Conservation (phyloP, 2,329 filamentous ascomycete species). For the Penicillium olsonii region DNA sequence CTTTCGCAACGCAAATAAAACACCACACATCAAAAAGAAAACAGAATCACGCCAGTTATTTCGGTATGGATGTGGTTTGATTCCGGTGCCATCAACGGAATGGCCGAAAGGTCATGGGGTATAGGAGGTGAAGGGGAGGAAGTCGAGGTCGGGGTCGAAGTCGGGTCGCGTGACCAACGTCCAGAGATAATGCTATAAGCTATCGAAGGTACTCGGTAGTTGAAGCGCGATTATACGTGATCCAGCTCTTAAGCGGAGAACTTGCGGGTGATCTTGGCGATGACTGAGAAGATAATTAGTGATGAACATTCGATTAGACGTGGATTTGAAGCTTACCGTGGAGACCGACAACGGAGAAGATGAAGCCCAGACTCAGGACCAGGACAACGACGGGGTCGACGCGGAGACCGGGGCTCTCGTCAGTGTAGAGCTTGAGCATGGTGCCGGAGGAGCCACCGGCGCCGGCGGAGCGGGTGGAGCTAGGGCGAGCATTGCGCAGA, state of each 20-base stretch:
- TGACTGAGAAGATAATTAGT: constrained; percentile 60
- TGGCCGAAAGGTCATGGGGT: constrained; percentile 26
- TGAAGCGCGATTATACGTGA: constrained; percentile 1
- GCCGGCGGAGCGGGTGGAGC: constrained; percentile 88
- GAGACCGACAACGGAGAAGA: constrained; percentile 96
- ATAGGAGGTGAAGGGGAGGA: constrained; percentile 20
- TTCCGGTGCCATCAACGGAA: constrained; percentile 17
- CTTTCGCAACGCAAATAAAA: constrained; percentile 25
- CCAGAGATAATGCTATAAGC: too few species aligned
- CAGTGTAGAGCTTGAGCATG: constrained; percentile 98
- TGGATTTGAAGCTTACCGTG: constrained; percentile 71
- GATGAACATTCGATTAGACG: background rate
- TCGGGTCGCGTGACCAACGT: constrained; percentile 1
- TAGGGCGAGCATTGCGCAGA: constrained; percentile 87
- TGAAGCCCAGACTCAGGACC: constrained; percentile 94
- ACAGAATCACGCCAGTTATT: constrained; percentile 18
- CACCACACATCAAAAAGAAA: constrained; percentile 28
- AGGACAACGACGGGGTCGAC: constrained; percentile 97
- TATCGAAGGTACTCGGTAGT: background rate
- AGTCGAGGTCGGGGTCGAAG: constrained; percentile 6
- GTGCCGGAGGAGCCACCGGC: constrained; percentile 96
- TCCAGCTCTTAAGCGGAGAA: constrained; percentile 61
- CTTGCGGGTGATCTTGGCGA: constrained; percentile 90
- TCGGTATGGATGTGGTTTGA: constrained; percentile 11
- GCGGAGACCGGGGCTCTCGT: constrained; percentile 95